Evolutionary conservation across 768 basidiomycete species (phyloP).

Genomic region (Suillus paluster): DNA sequence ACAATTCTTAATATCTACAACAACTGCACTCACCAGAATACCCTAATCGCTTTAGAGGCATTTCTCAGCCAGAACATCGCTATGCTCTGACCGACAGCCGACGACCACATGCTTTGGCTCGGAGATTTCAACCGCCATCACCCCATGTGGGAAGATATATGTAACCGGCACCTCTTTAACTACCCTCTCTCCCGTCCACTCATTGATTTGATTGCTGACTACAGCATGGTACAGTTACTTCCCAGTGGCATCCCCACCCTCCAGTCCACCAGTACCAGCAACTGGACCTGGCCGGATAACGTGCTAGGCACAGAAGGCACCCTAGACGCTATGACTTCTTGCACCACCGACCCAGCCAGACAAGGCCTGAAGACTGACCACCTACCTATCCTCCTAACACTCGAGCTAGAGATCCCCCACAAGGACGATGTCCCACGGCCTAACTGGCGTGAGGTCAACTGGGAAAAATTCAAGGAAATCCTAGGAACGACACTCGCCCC

Average conservation of each 20-base stretch:
- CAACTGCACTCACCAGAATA: constrained; percentile 7
- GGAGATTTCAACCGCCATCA: constrained; percentile 21
- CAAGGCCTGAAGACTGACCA: constrained; percentile 35
- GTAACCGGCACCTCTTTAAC: constrained; percentile 26
- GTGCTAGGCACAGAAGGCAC: constrained; percentile 14
- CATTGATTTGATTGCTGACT: constrained; percentile 21
- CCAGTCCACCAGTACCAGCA: neutral
- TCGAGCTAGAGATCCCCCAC: constrained; percentile 20
- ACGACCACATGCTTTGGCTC: constrained; percentile 24
- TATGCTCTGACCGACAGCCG: neutral
- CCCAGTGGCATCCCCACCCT: constrained; percentile 33
- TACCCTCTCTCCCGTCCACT: constrained; percentile 16
- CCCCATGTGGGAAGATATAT: constrained; percentile 31
- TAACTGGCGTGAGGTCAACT: constrained; percentile 30
- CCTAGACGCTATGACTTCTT: constrained; percentile 21
- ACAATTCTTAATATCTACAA: no score
- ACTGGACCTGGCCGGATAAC: no score
- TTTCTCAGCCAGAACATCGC: neutral
- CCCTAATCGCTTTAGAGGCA: neutral
- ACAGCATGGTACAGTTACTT: constrained; percentile 34
- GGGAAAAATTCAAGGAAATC: constrained; percentile 23
- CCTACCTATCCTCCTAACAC: constrained; percentile 30
- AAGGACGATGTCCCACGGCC: neutral
- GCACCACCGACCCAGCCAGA: constrained; percentile 20
- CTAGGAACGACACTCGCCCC: constrained; percentile 23